Evolutionary conservation across 2,329 filamentous ascomycete genomes (phyloP), one percentile per base, ranked within the genome.

Genomic region (Sporothrix pseudoabietina): DNA sequence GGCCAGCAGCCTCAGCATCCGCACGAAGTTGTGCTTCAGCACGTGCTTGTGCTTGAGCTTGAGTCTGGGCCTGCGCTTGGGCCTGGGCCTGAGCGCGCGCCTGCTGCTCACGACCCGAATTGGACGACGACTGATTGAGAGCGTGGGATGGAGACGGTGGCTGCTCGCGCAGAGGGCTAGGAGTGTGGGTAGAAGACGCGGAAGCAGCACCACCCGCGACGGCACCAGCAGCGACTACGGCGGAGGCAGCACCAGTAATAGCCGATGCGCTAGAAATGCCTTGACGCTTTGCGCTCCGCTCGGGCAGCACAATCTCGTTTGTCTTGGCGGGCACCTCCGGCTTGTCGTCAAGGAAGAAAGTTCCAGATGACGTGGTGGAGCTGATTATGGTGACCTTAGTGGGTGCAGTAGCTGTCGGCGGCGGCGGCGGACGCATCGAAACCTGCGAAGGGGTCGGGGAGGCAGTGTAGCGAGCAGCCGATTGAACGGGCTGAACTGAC

Each of bases 381-480:
- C 77, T 79, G 10, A 82, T 47, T n/a, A 81, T 78, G 12, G 80
- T 80, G 6, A 81, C 78, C 52, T 82, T 84, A 3, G 81, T 81
- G 10, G 65, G 4, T 3, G 65, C 61, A 14, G 30, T 39, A 75
- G 72, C 16, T 76, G 75, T 4, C 2, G 73, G 47, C 32, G 79
- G 76, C 0, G 79, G 71, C 10, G 73, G 54, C 7, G 69, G 72
- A 3, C 69, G 71, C 32, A 71, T 12, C 54, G 69, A 59, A 3
- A 30, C 8, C 30, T 59, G 70, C 9, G 70, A 57, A 3, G 49
- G 39, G 1, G 71, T 44, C 8, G 66, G 44, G 0, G 72, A 78
- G 19, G 66, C 47, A 6, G 19, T 39, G 47, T 41, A 55, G 47
- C 47, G 66, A 22, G 47, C 47, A n/a, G 66, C 19, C 26, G 44